Evolutionary conservation across 2,329 filamentous ascomycete genomes (phyloP), one percentile per base, ranked within the genome.

Genomic region (Dothiorella sarmentorum): DNA sequence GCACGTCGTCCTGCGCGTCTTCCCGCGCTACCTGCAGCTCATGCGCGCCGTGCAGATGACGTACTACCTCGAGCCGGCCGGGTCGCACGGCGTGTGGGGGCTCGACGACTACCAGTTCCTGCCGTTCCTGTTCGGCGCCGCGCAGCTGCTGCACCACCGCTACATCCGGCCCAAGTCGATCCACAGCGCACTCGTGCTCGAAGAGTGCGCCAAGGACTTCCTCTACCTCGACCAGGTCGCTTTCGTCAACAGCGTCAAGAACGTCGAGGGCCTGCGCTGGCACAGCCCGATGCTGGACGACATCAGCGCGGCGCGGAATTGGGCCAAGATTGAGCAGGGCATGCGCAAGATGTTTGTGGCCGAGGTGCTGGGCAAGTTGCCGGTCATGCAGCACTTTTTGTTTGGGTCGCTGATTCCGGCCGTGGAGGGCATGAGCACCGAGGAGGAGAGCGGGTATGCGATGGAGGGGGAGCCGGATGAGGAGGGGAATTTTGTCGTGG

Each of bases 271-370:
- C 1, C 77, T 99, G 61, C 84, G 94, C 43, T 99, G 94, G 94
- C 95, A 99, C 69, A 92, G 88, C 63, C 94, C 95, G 3, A 97
- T 99, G 95, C 84, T 99, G 17, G 94, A 99, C 70, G 94, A 99
- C 71, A 99, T 99, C 63, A 94, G 89, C 3, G 87, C 90, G 1
- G 89, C 93, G 15, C 92, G 90, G 71, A 89, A 82, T 37, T 99
- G 94, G 94, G 78, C 75, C 63, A 99, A 99, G 79, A 89, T 99
- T 51, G 92, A 97, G 72, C 88, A 82, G 24, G 94, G 94, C 6
- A 97, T 99, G 95, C 84, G 90, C 61, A 89, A 91, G 65, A 99
- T 99, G 95, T 97, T 97, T 69, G 82, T 93, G 53, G 89, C 87
- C 38, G 94, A 99, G 74, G 93, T 99, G 0, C 75, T 99, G 53